Evolutionary conservation across 305 asterid genomes (phyloP).

Genomic region (Caryopteris hybrid): DNA sequence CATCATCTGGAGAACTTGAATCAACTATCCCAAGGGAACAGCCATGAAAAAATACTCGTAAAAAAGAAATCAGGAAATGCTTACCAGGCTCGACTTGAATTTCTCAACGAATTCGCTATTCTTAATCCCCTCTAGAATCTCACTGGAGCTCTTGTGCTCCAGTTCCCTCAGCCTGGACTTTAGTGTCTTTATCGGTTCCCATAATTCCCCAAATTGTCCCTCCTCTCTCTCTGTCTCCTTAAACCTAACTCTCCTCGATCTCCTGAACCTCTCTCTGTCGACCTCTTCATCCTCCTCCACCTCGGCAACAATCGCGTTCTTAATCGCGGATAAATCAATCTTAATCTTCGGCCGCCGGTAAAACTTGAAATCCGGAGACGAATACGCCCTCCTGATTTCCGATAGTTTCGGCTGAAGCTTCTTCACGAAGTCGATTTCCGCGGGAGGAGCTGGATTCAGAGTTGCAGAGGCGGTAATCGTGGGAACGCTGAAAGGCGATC

Average conservation of each 20-base stretch:
- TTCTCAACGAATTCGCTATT: conserved; percentile 84
- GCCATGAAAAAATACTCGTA: not conserved
- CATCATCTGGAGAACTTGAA: not conserved
- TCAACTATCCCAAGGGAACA: not conserved
- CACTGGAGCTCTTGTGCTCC: conserved; percentile 78
- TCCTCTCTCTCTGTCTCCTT: conserved; percentile 55
- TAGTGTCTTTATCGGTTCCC: conserved; percentile 77
- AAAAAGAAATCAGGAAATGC: conserved; percentile 20
- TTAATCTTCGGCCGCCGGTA: conserved; percentile 51
- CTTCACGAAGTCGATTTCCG: conserved; percentile 81
- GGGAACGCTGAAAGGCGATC: conserved; percentile 66
- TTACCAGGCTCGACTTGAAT: conserved; percentile 91
- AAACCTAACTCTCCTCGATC: conserved; percentile 48
- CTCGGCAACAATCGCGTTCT: conserved; percentile 76
- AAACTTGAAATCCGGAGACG: conserved; percentile 85
- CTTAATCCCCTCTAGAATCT: conserved; percentile 81
- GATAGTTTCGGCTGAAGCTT: conserved; percentile 73
- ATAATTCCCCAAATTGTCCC: conserved; percentile 63
- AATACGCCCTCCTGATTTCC: conserved; percentile 81
- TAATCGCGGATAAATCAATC: conserved; percentile 71
- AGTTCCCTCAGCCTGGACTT: conserved; percentile 70
- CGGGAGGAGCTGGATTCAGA: conserved; percentile 43
- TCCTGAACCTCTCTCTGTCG: conserved; percentile 38
- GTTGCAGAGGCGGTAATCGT: conserved; percentile 72
- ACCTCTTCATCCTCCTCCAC: conserved; percentile 52